These are phyloP conservation scores for Botrytis pseudocinerea DNA, from an alignment of 2,329 filamentous ascomycete genomes.

Conservation along the genomic window DNA sequence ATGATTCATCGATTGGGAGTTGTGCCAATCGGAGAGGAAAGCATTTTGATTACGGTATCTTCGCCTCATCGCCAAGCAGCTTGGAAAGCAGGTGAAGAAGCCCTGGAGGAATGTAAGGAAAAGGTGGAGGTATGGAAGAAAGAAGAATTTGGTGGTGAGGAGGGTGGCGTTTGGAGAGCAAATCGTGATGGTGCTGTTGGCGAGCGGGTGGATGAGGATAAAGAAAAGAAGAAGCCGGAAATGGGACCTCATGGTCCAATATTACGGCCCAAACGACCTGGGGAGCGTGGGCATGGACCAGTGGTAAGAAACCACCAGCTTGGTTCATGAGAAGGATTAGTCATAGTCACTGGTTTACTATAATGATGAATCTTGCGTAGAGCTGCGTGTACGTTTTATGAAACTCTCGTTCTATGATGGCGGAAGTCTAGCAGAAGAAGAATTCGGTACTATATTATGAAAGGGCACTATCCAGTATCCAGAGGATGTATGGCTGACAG, in stretches of 20 bases:
- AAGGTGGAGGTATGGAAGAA: slow-evolving; percentile 94
- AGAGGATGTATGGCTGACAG: neutral
- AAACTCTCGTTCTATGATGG: neutral
- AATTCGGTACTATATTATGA: too few relatives aligned
- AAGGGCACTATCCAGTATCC: neutral
- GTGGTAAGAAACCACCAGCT: slow-evolving; percentile 29
- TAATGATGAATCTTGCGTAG: neutral
- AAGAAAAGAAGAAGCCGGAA: slow-evolving; percentile 18
- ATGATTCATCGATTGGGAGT: slow-evolving; percentile 83
- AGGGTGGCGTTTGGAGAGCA: slow-evolving; percentile 79
- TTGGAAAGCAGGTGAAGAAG: slow-evolving; percentile 87
- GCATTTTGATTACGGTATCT: slow-evolving; percentile 85
- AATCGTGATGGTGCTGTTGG: slow-evolving; percentile 69
- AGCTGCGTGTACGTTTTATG: neutral
- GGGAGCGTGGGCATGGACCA: slow-evolving; percentile 38
- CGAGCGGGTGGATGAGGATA: slow-evolving; percentile 28
- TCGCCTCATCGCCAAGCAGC: slow-evolving; percentile 79
- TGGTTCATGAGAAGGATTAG: neutral
- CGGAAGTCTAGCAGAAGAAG: neutral
- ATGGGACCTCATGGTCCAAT: slow-evolving; percentile 33
- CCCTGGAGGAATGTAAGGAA: slow-evolving; percentile 81
- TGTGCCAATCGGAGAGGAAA: slow-evolving; percentile 90
- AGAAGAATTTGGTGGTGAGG: slow-evolving; percentile 79
- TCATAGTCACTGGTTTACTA: neutral
- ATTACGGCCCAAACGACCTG: slow-evolving; percentile 29